phyloP scores from a whole-genome alignment of 345 rosid genomes.

The Litchi chinensis region DNA sequence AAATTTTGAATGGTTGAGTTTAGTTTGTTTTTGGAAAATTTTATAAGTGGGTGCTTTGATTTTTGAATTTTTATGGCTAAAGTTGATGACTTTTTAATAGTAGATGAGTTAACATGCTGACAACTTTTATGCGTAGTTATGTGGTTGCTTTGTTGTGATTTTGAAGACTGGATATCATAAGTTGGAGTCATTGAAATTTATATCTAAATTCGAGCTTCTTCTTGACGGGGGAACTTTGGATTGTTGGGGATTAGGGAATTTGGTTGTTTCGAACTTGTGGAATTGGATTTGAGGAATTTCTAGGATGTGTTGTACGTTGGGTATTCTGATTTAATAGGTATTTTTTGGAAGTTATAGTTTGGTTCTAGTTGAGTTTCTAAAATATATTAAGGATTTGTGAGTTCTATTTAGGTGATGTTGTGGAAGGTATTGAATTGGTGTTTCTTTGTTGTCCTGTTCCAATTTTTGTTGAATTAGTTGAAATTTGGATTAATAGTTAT shows the following conservation, averaged over 20 bases:
- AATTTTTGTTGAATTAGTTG: constrained; percentile 2
- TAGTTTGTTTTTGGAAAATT: background rate
- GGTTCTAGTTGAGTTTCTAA: background rate
- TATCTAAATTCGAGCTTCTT: constrained; percentile 2
- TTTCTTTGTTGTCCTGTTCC: background rate
- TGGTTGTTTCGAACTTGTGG: background rate
- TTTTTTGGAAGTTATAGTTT: background rate
- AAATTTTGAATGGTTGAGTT: background rate
- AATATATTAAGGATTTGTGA: background rate
- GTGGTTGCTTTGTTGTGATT: background rate
- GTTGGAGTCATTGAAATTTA: background rate
- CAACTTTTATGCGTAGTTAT: background rate
- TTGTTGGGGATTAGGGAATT: background rate
- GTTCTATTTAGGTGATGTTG: background rate
- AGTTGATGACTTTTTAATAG: background rate
- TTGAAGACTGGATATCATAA: background rate
- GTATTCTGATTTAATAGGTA: background rate
- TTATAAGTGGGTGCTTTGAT: background rate
- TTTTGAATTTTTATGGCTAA: background rate
- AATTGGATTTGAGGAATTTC: constrained; percentile 3
- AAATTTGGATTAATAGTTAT: constrained; percentile 14
- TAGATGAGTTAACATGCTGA: too few species aligned
- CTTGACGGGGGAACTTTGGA: background rate
- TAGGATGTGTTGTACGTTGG: background rate
- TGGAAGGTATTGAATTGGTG: background rate